A percentile compares a stretch with the other conserved stretches of the same genome.
Evolutionary conservation across 352 stramenopile genomes (phyloP).

Genomic region (Phytopythium ostracodes): DNA sequence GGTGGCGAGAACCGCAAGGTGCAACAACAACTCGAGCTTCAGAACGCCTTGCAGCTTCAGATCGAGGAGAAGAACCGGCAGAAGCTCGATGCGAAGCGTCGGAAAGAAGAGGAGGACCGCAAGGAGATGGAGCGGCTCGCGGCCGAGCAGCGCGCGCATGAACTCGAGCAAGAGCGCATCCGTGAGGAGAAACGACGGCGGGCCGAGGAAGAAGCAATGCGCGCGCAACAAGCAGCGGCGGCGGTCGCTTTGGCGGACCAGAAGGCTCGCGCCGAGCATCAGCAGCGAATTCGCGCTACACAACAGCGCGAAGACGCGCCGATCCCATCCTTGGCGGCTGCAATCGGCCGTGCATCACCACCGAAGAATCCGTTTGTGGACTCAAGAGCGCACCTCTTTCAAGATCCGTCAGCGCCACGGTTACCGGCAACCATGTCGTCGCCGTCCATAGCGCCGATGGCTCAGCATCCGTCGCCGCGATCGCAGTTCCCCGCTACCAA

Average conservation of each 20-base stretch:
- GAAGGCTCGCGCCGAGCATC: slow-evolving; percentile 32
- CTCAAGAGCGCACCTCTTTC: slow-evolving; percentile 45
- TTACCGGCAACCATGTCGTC: background rate
- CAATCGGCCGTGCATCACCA: slow-evolving; percentile 8
- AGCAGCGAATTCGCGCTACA: slow-evolving; percentile 18
- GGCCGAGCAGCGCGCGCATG: slow-evolving; percentile 37
- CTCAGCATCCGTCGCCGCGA: background rate
- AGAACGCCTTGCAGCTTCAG: slow-evolving; percentile 44
- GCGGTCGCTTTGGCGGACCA: slow-evolving; percentile 27
- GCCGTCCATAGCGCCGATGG: slow-evolving; percentile 1
- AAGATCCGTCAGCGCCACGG: slow-evolving; percentile 23
- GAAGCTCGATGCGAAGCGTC: slow-evolving; percentile 50
- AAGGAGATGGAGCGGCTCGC: slow-evolving; percentile 48
- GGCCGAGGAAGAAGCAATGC: slow-evolving; percentile 37
- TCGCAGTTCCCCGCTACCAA: slow-evolving; percentile 1
- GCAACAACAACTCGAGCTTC: slow-evolving; percentile 44
- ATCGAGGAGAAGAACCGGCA: slow-evolving; percentile 63
- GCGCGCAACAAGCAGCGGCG: slow-evolving; percentile 28
- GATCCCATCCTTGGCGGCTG: background rate
- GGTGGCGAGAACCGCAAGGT: slow-evolving; percentile 24
- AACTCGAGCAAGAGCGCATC: slow-evolving; percentile 35
- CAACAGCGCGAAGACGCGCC: background rate
- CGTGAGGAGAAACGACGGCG: slow-evolving; percentile 50
- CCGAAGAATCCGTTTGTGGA: slow-evolving; percentile 46
- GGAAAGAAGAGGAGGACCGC: slow-evolving; percentile 55